Evolutionary conservation across 2,329 filamentous ascomycete genomes (phyloP).

Genomic region (Blastomyces silverae): DNA sequence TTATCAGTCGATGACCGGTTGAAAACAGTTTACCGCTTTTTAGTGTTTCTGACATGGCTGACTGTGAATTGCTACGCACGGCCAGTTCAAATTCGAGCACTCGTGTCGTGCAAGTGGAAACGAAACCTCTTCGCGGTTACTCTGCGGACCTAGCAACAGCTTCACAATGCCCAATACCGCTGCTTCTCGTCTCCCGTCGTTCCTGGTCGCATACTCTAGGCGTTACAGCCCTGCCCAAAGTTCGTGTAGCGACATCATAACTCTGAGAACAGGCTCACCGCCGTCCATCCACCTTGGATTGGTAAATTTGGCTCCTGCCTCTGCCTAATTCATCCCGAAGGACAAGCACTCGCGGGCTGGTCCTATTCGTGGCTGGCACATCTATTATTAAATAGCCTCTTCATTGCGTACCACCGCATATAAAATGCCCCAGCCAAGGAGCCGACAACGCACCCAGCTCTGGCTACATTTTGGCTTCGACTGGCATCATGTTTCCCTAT

Average conservation of each 20-base stretch:
- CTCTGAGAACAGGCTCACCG: background rate
- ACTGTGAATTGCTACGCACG: background rate
- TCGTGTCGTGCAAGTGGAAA: background rate
- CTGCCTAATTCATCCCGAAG: no score
- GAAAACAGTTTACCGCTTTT: background rate
- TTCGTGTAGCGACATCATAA: background rate
- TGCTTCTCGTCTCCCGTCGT: background rate
- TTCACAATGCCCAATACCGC: background rate
- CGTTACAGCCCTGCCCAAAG: background rate
- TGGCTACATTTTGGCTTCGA: background rate
- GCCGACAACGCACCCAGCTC: background rate
- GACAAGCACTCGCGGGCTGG: no score
- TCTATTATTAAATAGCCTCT: background rate
- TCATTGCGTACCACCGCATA: background rate
- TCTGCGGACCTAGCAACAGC: background rate
- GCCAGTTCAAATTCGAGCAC: background rate
- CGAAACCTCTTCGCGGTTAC: no score
- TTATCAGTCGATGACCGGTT: background rate
- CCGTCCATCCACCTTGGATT: background rate
- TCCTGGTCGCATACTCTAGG: background rate
- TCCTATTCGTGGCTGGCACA: no score
- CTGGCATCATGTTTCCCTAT: background rate
- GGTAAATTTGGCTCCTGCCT: background rate
- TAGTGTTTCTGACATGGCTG: background rate
- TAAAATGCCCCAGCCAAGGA: background rate